Conservation (phyloP, 345 rosid species). For the Acer campestre region DNA sequence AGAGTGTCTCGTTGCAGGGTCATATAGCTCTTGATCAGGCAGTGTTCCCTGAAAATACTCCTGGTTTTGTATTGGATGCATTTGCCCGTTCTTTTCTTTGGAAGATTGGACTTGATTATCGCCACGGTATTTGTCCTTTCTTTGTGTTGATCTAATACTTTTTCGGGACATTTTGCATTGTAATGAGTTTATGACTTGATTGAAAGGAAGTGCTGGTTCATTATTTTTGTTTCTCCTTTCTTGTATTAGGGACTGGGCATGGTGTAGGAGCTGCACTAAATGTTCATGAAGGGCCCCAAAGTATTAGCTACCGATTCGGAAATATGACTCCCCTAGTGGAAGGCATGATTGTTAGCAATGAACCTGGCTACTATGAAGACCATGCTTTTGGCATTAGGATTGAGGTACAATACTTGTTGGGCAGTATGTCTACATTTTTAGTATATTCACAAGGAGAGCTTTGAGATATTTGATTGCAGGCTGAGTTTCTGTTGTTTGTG, state of each 20-base stretch:
- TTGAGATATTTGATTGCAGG: neutral
- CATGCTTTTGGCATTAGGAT: slow-evolving; percentile 96
- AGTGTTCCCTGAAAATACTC: slow-evolving; percentile 87
- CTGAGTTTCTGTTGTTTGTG: neutral
- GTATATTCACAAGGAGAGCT: neutral
- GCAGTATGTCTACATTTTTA: neutral
- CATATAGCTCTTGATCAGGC: slow-evolving; percentile 97
- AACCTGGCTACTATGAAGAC: slow-evolving; percentile 98
- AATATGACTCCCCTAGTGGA: slow-evolving; percentile 72
- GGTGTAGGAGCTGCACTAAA: slow-evolving; percentile 97
- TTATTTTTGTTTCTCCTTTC: slow-evolving; percentile 20
- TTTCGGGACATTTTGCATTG: neutral
- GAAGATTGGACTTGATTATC: slow-evolving; percentile 97
- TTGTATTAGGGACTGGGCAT: slow-evolving; percentile 83
- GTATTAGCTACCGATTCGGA: slow-evolving; percentile 89
- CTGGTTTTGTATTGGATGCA: slow-evolving; percentile 91
- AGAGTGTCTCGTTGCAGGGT: slow-evolving; percentile 57
- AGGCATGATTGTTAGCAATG: slow-evolving; percentile 98
- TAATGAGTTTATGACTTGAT: neutral
- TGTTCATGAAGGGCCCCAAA: slow-evolving; percentile 98
- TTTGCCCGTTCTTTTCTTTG: slow-evolving; percentile 94
- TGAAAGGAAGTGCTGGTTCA: neutral
- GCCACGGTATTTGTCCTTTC: slow-evolving; percentile 64
- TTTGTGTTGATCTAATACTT: slow-evolving; percentile 8
- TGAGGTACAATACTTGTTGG: slow-evolving; percentile 53